Conservation (phyloP, 1,284 basidiomycete species). For the Blastosporella zonata region DNA sequence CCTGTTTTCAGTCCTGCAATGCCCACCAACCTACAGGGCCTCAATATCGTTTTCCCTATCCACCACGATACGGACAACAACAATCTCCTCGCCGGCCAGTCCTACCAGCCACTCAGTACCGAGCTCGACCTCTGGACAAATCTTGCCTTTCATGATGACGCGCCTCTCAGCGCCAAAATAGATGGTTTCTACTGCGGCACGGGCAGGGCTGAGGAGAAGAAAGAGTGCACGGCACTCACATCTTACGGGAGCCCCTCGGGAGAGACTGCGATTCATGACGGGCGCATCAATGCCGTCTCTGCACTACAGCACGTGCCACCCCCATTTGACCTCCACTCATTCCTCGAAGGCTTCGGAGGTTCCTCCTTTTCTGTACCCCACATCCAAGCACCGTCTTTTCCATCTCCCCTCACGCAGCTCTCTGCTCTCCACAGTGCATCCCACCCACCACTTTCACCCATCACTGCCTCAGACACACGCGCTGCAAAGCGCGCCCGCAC, state of each 20-base stretch:
- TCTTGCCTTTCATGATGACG: slow-evolving; percentile 75
- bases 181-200: slow-evolving; percentile 32
- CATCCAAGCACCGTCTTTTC: slow-evolving; percentile 26
- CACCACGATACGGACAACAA: slow-evolving; percentile 44
- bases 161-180: slow-evolving; percentile 39
- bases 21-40: slow-evolving; percentile 67
- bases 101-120: slow-evolving; percentile 70
- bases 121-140: slow-evolving; percentile 85
- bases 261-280: slow-evolving; percentile 49
- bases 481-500: slow-evolving; percentile 53
- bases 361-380: slow-evolving; percentile 44
- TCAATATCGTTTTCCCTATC: slow-evolving; percentile 67
- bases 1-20: slow-evolving; percentile 29
- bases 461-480: slow-evolving; percentile 17
- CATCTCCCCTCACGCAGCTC: slow-evolving; percentile 63
- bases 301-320: slow-evolving; percentile 31
- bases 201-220: slow-evolving; percentile 41
- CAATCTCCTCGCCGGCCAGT: slow-evolving; percentile 57
- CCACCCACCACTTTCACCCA: slow-evolving; percentile 20
- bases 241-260: slow-evolving; percentile 27
- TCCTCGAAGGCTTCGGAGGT: slow-evolving; percentile 62
- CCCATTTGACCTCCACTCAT: slow-evolving; percentile 50
- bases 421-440: slow-evolving; percentile 49
- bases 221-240: slow-evolving; percentile 30
- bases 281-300: slow-evolving; percentile 58